Conservation (phyloP, 2,329 filamentous ascomycete genomes). For the Cercospora nicotianae region DNA sequence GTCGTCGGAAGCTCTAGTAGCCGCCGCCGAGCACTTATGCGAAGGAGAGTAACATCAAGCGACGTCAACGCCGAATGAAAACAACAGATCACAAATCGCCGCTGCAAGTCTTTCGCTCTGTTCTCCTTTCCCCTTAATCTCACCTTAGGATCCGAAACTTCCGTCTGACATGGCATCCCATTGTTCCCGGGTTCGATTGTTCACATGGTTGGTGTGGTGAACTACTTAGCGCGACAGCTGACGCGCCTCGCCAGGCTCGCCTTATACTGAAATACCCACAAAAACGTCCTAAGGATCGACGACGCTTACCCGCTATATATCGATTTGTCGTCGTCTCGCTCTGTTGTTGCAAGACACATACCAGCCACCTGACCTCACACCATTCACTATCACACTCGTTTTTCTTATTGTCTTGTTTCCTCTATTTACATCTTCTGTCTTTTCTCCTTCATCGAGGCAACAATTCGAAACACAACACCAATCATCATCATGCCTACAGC, state of each 20-base stretch:
- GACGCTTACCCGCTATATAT: not conserved
- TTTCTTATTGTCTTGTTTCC: not conserved
- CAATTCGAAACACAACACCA: not conserved
- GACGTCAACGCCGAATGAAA: not conserved
- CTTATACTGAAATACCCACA: not conserved
- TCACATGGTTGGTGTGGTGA: not conserved
- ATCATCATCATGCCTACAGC: not conserved
- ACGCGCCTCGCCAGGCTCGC: not conserved
- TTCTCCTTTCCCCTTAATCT: slow-evolving; percentile 4
- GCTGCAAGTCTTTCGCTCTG: not conserved
- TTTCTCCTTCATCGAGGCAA: not conserved
- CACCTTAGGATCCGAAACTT: not conserved
- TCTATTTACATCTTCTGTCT: not conserved
- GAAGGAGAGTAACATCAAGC: not conserved
- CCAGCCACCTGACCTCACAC: not conserved
- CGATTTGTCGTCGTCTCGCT: not conserved
- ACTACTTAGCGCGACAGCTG: slow-evolving; percentile 5
- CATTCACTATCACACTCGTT: not conserved
- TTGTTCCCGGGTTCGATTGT: not conserved
- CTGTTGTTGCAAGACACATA: not conserved
- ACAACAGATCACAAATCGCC: slow-evolving; percentile 1
- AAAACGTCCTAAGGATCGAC: not conserved
- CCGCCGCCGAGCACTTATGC: not conserved
- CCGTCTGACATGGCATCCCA: slow-evolving; percentile 4
- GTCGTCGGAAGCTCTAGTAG: slow-evolving; percentile 1